A percentile compares a stretch with the other conserved stretches of the same genome.
phyloP scores from a whole-genome alignment of 1,284 basidiomycete species.

The Trichosporon coremiiforme region DNA sequence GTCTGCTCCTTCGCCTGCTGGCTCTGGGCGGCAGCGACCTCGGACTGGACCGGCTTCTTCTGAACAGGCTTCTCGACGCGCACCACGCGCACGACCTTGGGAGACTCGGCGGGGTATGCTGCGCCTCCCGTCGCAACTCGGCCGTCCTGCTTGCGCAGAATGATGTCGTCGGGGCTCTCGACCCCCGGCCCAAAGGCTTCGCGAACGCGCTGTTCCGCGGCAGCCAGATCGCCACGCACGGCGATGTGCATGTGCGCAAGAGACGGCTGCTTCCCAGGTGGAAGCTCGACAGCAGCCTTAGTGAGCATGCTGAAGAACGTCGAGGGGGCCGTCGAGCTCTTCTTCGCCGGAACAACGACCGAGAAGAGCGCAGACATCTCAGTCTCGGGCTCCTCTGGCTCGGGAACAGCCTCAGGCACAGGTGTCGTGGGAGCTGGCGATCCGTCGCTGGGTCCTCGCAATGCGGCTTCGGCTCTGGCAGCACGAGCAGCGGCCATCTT shows the following conservation, averaged over 20 bases:
- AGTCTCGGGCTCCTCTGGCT: slow-evolving; percentile 15
- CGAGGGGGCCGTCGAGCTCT: slow-evolving; percentile 29
- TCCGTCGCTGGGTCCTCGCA: slow-evolving; percentile 21
- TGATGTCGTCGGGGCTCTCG: slow-evolving; percentile 61
- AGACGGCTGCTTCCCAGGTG: slow-evolving; percentile 23
- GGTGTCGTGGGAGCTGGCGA: slow-evolving; percentile 26
- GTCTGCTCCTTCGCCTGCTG: slow-evolving; percentile 19
- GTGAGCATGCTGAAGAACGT: slow-evolving; percentile 54
- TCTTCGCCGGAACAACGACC: background rate
- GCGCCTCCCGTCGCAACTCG: slow-evolving; percentile 51
- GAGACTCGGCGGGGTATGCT: background rate
- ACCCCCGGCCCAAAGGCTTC: slow-evolving; percentile 42
- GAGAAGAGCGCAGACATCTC: slow-evolving; percentile 23
- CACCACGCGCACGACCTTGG: slow-evolving; percentile 29
- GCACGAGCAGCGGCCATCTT: slow-evolving; percentile 57
- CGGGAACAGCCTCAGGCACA: slow-evolving; percentile 22
- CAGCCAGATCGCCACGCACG: slow-evolving; percentile 36
- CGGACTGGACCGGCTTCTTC: background rate
- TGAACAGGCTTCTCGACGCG: slow-evolving; percentile 18
- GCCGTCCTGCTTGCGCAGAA: slow-evolving; percentile 58
- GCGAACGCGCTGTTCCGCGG: slow-evolving; percentile 40
- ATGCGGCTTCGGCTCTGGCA: slow-evolving; percentile 34
- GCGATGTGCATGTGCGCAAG: slow-evolving; percentile 41
- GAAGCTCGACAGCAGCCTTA: slow-evolving; percentile 26
- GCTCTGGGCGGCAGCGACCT: slow-evolving; percentile 15